phyloP scores from a whole-genome alignment of 768 basidiomycete genomes.

The Collybia sordida region DNA sequence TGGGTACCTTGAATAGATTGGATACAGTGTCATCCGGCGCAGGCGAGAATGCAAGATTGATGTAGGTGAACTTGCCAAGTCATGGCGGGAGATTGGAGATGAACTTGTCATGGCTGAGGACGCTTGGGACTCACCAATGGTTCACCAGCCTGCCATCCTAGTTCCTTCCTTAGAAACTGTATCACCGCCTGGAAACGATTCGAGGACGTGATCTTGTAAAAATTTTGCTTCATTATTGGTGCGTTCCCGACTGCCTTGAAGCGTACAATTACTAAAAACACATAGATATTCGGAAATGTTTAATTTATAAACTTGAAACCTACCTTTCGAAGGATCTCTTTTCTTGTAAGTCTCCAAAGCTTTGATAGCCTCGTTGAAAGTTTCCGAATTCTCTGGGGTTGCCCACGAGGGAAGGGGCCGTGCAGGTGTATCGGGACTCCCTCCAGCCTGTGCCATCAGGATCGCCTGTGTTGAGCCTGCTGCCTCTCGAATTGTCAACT shows the following conservation, averaged over 20 bases:
- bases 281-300: not conserved
- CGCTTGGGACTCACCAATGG: constrained; percentile 58
- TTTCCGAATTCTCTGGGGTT: constrained; percentile 25
- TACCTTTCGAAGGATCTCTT: constrained; percentile 79
- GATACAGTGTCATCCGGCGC: constrained; percentile 82
- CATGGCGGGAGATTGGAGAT: too few species aligned
- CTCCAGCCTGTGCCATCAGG: constrained; percentile 1
- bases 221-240: constrained; percentile 98
- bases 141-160: constrained; percentile 83
- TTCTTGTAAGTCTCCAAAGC: constrained; percentile 86
- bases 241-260: constrained; percentile 98
- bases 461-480: not conserved
- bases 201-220: constrained; percentile 93
- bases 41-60: constrained; percentile 76
- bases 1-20: constrained; percentile 67
- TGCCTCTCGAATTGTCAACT: too few species aligned
- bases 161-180: constrained; percentile 83
- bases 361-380: constrained; percentile 52
- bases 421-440: constrained; percentile 25
- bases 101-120: too few species aligned
- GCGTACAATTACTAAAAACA: constrained; percentile 76
- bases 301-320: not conserved
- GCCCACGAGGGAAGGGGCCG: constrained; percentile 29
- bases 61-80: constrained; percentile 54
- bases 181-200: constrained; percentile 95